These are phyloP conservation scores for Penicillium sp. DNA, from an alignment of 2,329 filamentous ascomycete genomes.

Conservation along the genomic window DNA sequence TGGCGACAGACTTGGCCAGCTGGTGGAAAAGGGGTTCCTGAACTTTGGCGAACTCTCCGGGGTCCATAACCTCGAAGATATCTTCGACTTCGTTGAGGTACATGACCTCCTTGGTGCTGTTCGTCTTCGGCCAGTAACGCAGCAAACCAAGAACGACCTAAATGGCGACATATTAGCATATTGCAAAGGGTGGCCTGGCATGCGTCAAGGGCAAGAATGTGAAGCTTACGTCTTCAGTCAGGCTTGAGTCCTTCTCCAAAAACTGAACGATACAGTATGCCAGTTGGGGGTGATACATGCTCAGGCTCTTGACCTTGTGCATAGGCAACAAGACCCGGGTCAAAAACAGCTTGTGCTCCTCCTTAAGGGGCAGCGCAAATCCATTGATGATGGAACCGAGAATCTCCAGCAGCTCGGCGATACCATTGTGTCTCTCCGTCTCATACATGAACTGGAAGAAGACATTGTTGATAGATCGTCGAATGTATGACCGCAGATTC, in stretches of 20 bases:
- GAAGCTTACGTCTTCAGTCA: slow-evolving; percentile 86
- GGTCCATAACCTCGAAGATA: slow-evolving; percentile 99
- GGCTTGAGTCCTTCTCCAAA: slow-evolving; percentile 92
- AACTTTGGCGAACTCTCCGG: slow-evolving; percentile 96
- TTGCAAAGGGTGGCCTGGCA: neutral
- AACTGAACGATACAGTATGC: slow-evolving; percentile 99
- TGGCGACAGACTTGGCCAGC: slow-evolving; percentile 95
- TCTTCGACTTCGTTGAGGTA: slow-evolving; percentile 99
- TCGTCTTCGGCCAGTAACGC: slow-evolving; percentile 98
- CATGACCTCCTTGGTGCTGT: slow-evolving; percentile 99
- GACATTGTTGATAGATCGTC: slow-evolving; percentile 98
- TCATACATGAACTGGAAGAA: slow-evolving; percentile 99
- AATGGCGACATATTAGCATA: slow-evolving; percentile 21
- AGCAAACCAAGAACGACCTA: slow-evolving; percentile 92
- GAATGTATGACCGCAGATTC: slow-evolving; percentile 95
- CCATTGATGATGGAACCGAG: slow-evolving; percentile 99
- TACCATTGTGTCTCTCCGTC: slow-evolving; percentile 97
- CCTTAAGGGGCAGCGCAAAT: slow-evolving; percentile 93
- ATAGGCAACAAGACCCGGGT: slow-evolving; percentile 90
- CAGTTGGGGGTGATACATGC: slow-evolving; percentile 99
- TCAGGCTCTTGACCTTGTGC: slow-evolving; percentile 98
- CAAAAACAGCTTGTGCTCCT: slow-evolving; percentile 98
- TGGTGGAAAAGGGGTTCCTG: slow-evolving; percentile 98
- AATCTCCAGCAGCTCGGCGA: slow-evolving; percentile 95
- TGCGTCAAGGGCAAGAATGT: neutral